Conservation (phyloP, 345 rosid genomes). For the Limnanthes douglasii region DNA sequence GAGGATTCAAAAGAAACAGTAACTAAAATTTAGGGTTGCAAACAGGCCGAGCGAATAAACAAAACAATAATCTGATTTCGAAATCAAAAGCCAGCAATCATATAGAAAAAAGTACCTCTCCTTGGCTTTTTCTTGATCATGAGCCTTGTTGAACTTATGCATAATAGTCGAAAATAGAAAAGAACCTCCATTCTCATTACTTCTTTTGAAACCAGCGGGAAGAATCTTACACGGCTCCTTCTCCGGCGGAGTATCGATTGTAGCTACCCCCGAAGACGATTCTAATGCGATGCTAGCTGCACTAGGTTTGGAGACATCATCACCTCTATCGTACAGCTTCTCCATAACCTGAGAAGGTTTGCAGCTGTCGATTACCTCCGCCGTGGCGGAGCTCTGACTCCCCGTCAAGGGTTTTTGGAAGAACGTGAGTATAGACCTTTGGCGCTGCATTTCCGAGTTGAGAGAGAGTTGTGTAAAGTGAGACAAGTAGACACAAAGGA, state of each 20-base stretch:
- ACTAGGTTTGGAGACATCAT: conserved; percentile 5
- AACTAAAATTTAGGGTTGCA: neutral
- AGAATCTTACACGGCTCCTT: conserved; percentile 65
- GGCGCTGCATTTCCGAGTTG: conserved; percentile 53
- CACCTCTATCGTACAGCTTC: conserved; percentile 11
- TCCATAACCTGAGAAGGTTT: conserved; percentile 9
- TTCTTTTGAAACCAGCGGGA: conserved; percentile 17
- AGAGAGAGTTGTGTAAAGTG: neutral
- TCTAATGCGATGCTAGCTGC: conserved; percentile 10
- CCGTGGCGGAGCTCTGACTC: conserved; percentile 12
- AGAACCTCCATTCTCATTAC: conserved; percentile 24
- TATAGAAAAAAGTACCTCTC: conserved; percentile 23
- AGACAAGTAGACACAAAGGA: conserved; percentile 1
- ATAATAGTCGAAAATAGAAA: conserved; percentile 65
- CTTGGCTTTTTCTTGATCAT: conserved; percentile 17
- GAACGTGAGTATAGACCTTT: conserved; percentile 62
- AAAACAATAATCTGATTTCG: neutral
- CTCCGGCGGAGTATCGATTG: conserved; percentile 88
- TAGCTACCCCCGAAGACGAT: conserved; percentile 32
- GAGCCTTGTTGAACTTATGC: conserved; percentile 78
- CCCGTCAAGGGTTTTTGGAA: conserved; percentile 43
- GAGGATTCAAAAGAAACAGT: neutral
- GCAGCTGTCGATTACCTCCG: conserved; percentile 6
- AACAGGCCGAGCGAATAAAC: neutral
- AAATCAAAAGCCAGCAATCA: too few species aligned